These are phyloP conservation scores for Micractinium sp. DNA, from an alignment of 139 green algal species.

Conservation along the genomic window DNA sequence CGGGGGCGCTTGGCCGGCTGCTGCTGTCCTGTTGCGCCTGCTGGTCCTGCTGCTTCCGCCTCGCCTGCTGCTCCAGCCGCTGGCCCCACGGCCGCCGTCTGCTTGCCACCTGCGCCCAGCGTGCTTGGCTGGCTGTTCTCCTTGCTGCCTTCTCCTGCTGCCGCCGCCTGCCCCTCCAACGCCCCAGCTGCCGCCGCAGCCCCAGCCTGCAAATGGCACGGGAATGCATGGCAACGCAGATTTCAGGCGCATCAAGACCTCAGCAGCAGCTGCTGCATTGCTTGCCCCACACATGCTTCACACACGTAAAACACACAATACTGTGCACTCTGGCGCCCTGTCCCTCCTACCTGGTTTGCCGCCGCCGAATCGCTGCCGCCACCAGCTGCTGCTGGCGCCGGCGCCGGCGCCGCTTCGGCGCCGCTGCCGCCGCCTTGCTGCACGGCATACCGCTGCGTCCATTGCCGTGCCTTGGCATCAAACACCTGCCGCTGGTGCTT, in stretches of 20 bases:
- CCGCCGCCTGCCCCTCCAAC: background rate
- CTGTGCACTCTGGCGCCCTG: background rate
- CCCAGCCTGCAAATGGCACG: background rate
- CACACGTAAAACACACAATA: background rate
- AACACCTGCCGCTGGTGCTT: constrained; percentile 49
- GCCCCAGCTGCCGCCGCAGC: background rate
- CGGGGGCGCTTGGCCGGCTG: constrained; percentile 5
- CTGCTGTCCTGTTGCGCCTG: background rate
- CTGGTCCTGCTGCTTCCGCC: background rate
- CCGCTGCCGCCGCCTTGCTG: background rate
- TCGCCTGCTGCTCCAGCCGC: background rate
- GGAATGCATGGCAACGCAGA: background rate
- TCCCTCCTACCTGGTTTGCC: background rate
- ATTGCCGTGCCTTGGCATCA: constrained; percentile 48
- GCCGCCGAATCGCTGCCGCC: background rate
- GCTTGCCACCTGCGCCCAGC: background rate
- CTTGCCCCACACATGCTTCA: background rate
- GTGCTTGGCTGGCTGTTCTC: background rate
- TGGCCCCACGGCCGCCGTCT: background rate
- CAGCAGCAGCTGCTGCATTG: background rate
- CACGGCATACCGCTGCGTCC: constrained; percentile 37
- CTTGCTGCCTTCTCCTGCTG: background rate
- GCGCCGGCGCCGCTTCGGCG: background rate
- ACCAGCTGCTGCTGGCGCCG: background rate
- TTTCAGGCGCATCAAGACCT: background rate